A percentile compares a stretch with the other conserved stretches of the same genome.
These are phyloP conservation scores for Austroboletus eburneus DNA, from an alignment of 768 basidiomycete species.

Conservation along the genomic window DNA sequence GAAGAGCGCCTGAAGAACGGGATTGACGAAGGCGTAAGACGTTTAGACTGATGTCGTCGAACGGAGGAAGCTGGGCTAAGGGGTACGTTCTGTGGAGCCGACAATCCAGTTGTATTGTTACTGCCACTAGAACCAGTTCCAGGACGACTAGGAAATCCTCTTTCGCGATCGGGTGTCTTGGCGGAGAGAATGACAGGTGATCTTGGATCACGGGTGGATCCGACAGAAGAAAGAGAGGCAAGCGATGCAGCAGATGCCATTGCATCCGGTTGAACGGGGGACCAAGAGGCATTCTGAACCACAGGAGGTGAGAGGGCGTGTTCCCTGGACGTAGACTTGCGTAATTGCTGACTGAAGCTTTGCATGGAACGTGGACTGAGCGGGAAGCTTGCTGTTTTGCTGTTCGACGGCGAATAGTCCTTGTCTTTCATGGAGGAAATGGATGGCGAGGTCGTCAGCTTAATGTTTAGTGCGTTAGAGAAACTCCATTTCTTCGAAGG, in stretches of 20 bases:
- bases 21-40: slow-evolving; percentile 88
- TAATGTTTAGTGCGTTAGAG: slow-evolving; percentile 78
- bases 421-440: slow-evolving; percentile 49
- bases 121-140: slow-evolving; percentile 76
- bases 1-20: slow-evolving; percentile 92
- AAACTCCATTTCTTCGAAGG: slow-evolving; percentile 98
- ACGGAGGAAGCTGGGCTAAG: slow-evolving; percentile 71
- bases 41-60: slow-evolving; percentile 62
- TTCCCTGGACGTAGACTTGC: slow-evolving; percentile 69
- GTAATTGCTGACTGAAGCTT: slow-evolving; percentile 57
- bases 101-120: slow-evolving; percentile 56
- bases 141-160: slow-evolving; percentile 54
- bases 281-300: slow-evolving; percentile 52
- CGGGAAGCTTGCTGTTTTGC: slow-evolving; percentile 53
- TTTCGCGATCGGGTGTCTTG: slow-evolving; percentile 62
- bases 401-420: slow-evolving; percentile 29
- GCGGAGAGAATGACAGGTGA: slow-evolving; percentile 38
- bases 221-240: slow-evolving; percentile 68
- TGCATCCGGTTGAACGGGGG: slow-evolving; percentile 66
- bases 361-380: slow-evolving; percentile 65
- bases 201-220: slow-evolving; percentile 54
- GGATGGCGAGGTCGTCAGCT: slow-evolving; percentile 63
- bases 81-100: slow-evolving; percentile 53
- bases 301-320: slow-evolving; percentile 44
- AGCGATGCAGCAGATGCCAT: slow-evolving; percentile 78